Base-by-base conservation (phyloP, 164 flowering plant genomes). In the Annona squamosa region DNA sequence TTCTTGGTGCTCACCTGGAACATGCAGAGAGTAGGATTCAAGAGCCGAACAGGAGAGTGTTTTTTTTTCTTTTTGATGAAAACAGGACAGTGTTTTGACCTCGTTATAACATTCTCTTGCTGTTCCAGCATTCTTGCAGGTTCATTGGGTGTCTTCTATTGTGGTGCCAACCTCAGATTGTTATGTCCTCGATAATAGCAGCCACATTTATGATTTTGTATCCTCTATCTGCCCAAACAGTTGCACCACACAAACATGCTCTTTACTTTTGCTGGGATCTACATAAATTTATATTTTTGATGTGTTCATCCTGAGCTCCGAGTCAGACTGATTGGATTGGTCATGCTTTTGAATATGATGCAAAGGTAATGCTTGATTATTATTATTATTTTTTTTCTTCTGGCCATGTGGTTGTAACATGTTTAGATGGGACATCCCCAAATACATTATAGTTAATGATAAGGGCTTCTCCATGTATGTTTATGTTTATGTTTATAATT, bases 131-230 rank as follows among this genome's bases (percentile, higher is more conserved):
- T 17, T 85, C 74, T 52, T 81, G 41, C 83, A 76, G 80, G 77
- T 77, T 26, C 44, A 64, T 71, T 68, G 73, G 62, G 85, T 78
- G 46, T 79, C 72, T 17, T 80, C 97, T 1, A 74, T 91, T 71
- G 90, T 75, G 42, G 90, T 82, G 3, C 97, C 98, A 18, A 84
- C 75, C 70, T 87, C 97, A 71, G 79, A 80, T 74, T 94, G 98
- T 84, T 94, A 94, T 66, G 95, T 81, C 69, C 45, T 94, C 48
- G 97, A 94, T 72, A 92, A 90, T 72, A 82, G 87, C 79, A 90
- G 97, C 79, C 85, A 80, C 77, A 75, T 94, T 73, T 82, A 79
- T 77, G 98, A 94, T 81, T 94, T 92, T 78, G 98, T 94, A 94
- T 94, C 97, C 97, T 86, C 47, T 43, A 46, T 63, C 13, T 43